phyloP scores from a whole-genome alignment of 176 grass and related monocot species.

The Oryza meridionalis region DNA sequence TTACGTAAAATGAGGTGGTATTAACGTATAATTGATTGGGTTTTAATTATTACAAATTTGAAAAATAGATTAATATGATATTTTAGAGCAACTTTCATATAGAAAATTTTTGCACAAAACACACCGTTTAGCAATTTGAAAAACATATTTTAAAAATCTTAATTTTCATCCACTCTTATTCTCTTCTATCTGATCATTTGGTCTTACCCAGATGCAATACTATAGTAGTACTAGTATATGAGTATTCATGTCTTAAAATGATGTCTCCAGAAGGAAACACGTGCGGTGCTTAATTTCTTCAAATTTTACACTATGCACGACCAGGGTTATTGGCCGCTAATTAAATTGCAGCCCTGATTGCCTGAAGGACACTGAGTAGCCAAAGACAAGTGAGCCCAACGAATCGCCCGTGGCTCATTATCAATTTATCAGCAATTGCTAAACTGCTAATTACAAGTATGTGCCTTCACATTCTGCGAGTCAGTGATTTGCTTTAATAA shows the following conservation, averaged over 20 bases:
- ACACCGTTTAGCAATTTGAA: too few relatives aligned
- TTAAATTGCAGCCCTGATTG: not conserved
- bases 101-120: too few relatives aligned
- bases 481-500: not conserved
- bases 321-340: not conserved
- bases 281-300: too few relatives aligned
- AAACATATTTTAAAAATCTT: too few relatives aligned
- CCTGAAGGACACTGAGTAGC: not conserved
- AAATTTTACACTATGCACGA: too few relatives aligned
- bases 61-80: too few relatives aligned
- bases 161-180: not conserved
- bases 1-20: too few relatives aligned
- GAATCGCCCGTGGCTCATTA: not conserved
- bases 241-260: not conserved
- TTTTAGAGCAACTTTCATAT: too few relatives aligned
- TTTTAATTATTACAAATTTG: too few relatives aligned
- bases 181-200: not conserved
- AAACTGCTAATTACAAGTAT: not conserved
- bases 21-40: too few relatives aligned
- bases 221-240: too few relatives aligned
- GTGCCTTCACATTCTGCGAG: not conserved
- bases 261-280: not conserved
- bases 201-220: not conserved
- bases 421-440: not conserved
- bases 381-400: not conserved